These are phyloP conservation scores for Suhomyces canberraensis DNA, from an alignment of 805 yeast genomes.

Conservation along the genomic window DNA sequence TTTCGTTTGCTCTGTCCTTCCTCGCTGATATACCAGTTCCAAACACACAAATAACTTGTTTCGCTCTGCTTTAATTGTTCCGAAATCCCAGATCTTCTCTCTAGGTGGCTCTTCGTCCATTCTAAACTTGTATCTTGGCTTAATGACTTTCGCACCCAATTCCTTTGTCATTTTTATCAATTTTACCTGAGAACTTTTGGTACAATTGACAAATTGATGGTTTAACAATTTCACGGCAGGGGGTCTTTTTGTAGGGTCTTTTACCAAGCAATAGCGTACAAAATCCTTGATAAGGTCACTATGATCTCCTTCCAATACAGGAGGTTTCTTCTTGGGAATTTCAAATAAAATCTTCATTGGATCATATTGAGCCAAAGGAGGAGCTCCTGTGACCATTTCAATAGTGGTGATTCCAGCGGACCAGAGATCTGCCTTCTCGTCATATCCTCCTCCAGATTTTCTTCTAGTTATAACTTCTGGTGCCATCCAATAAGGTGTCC, in stretches of 20 bases:
- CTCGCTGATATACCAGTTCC: constrained; percentile 48
- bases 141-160: constrained; percentile 23
- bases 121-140: constrained; percentile 6
- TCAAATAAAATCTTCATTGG: constrained; percentile 75
- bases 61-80: too few relatives aligned
- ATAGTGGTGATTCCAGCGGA: constrained; percentile 89
- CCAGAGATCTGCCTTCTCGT: constrained; percentile 93
- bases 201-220: constrained; percentile 47
- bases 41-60: too few relatives aligned
- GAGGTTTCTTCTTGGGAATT: constrained; percentile 67
- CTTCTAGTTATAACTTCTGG: constrained; percentile 77
- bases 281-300: constrained; percentile 61
- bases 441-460: constrained; percentile 50
- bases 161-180: constrained; percentile 36
- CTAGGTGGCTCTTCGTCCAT: too few relatives aligned
- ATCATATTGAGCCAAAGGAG: constrained; percentile 71
- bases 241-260: constrained; percentile 65
- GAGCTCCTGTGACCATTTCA: constrained; percentile 77
- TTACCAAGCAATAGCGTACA: constrained; percentile 61
- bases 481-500: constrained; percentile 99
- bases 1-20: constrained; percentile 48
- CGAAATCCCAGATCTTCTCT: too few relatives aligned
- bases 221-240: constrained; percentile 54
- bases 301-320: constrained; percentile 46
- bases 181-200: constrained; percentile 21